phyloP scores from a whole-genome alignment of 176 grass and related monocot species.

The Aegilops longissima region DNA sequence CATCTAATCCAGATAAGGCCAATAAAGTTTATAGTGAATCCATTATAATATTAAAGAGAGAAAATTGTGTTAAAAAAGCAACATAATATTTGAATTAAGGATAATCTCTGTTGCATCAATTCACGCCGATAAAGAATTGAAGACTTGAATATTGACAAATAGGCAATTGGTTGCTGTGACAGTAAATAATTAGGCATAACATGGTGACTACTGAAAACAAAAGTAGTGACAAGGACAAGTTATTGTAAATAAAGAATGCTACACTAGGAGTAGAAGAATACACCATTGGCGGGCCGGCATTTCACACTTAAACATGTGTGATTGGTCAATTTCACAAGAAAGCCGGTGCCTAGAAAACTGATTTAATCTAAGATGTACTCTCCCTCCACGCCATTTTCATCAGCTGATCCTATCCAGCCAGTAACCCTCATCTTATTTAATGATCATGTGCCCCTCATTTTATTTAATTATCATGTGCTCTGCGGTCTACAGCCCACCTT shows the following conservation, averaged over 20 bases:
- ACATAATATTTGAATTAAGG: neutral
- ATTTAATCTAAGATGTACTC: constrained; percentile 30
- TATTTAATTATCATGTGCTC: constrained; percentile 21
- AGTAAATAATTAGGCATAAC: neutral
- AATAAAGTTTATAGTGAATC: neutral
- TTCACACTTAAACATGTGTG: neutral
- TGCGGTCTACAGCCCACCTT: constrained; percentile 5
- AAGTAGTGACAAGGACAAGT: constrained; percentile 36
- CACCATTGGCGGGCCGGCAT: constrained; percentile 20
- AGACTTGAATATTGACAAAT: constrained; percentile 2
- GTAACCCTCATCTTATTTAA: constrained; percentile 1
- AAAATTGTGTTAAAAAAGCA: neutral
- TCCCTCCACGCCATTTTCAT: constrained; percentile 22
- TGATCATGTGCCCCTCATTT: constrained; percentile 7
- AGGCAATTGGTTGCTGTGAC: neutral
- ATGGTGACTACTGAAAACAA: constrained; percentile 11
- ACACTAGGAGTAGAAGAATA: constrained; percentile 7
- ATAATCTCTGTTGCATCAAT: neutral
- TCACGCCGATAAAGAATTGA: neutral
- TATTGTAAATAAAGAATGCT: constrained; percentile 4
- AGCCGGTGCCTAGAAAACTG: constrained; percentile 30
- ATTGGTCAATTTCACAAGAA: constrained; percentile 33
- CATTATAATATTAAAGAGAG: neutral
- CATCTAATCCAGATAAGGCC: neutral
- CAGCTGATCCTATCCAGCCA: neutral